Percentiles rank a stretch among this genome's conserved stretches.
These are phyloP conservation scores for Endocalyx cinctus DNA, from an alignment of 2,329 filamentous ascomycete genomes.

Conservation along the genomic window DNA sequence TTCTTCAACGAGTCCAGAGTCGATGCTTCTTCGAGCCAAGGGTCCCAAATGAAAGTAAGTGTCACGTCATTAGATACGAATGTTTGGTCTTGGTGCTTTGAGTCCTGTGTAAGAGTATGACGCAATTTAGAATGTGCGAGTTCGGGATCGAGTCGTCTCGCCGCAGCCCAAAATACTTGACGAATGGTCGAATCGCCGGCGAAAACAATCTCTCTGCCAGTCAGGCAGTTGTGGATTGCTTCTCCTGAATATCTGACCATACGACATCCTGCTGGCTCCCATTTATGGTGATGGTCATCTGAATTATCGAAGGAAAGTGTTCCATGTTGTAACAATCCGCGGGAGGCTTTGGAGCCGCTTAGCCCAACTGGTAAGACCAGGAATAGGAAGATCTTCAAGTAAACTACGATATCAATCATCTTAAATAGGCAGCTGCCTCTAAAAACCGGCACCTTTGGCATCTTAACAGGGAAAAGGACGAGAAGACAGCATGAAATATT, in stretches of 20 bases:
- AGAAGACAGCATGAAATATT: too few relatives aligned
- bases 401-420: too few relatives aligned
- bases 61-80: slow-evolving; percentile 40
- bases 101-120: slow-evolving; percentile 26
- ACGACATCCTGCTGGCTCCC: slow-evolving; percentile 58
- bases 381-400: too few relatives aligned
- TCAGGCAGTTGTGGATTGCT: slow-evolving; percentile 51
- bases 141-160: slow-evolving; percentile 40
- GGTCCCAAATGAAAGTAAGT: slow-evolving; percentile 59
- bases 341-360: too few relatives aligned
- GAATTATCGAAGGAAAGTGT: too few relatives aligned
- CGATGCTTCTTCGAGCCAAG: slow-evolving; percentile 50
- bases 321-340: too few relatives aligned
- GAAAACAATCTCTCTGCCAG: slow-evolving; percentile 49
- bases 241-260: slow-evolving; percentile 48
- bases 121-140: slow-evolving; percentile 31
- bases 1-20: slow-evolving; percentile 36
- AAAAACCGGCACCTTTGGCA: too few relatives aligned
- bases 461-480: too few relatives aligned
- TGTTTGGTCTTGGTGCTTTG: slow-evolving; percentile 40
- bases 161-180: slow-evolving; percentile 56
- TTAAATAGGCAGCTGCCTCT: too few relatives aligned
- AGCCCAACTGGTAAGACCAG: too few relatives aligned
- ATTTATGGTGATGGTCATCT: slow-evolving; percentile 22
- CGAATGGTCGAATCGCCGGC: slow-evolving; percentile 57